A percentile compares a stretch with the other conserved stretches of the same genome.
phyloP scores from a whole-genome alignment of 768 basidiomycete genomes.

The Atractiella rhizophila region DNA sequence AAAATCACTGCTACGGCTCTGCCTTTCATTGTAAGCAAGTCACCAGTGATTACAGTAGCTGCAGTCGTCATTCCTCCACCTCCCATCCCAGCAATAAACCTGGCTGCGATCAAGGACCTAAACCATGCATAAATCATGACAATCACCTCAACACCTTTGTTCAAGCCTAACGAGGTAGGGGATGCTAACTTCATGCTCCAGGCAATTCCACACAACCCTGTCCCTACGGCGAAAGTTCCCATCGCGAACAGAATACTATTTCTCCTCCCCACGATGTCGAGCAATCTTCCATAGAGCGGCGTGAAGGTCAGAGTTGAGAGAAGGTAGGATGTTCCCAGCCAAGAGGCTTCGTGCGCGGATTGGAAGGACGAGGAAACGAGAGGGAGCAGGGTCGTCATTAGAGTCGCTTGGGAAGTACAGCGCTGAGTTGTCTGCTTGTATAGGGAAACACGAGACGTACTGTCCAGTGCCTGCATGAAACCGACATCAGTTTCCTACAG shows the following conservation, averaged over 20 bases:
- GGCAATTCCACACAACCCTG: conserved; percentile 6
- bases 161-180: conserved; percentile 11
- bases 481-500: too few relatives aligned
- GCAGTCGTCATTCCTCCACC: conserved; percentile 8
- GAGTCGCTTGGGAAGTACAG: too few relatives aligned
- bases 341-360: conserved; percentile 7
- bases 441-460: too few relatives aligned
- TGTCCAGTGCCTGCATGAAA: too few relatives aligned
- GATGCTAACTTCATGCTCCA: conserved; percentile 10
- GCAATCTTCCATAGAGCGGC: conserved; percentile 7
- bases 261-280: neutral
- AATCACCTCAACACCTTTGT: too few relatives aligned
- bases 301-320: conserved; percentile 10
- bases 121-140: too few relatives aligned
- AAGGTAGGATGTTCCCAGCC: conserved; percentile 13
- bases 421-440: too few relatives aligned
- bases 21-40: too few relatives aligned
- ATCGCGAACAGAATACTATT: neutral
- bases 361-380: conserved; percentile 9
- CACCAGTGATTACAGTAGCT: too few relatives aligned
- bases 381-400: conserved; percentile 4
- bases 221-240: neutral
- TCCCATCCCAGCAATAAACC: conserved; percentile 13
- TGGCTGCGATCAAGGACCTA: conserved; percentile 14
- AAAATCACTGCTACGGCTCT: too few relatives aligned